phyloP scores from a whole-genome alignment of 129 eudicot species.

The Centaurea solstitialis region DNA sequence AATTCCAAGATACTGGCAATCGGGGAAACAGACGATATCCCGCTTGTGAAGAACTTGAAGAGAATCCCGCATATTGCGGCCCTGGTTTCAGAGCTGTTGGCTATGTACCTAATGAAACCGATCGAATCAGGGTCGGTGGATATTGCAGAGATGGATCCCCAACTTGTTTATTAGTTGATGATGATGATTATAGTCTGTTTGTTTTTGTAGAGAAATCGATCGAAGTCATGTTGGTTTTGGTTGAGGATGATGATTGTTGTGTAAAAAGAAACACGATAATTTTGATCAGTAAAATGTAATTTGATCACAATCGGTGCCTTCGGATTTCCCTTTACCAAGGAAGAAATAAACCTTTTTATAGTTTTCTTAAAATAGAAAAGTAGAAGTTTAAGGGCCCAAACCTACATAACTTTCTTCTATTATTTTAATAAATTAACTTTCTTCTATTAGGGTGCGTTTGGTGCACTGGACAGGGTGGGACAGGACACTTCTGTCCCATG shows the following conservation, averaged over 20 bases:
- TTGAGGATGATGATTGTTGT: constrained; percentile 16
- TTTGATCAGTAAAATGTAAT: constrained; percentile 22
- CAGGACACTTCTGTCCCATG: no score
- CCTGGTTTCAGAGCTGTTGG: constrained; percentile 80
- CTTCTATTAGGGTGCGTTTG: no score
- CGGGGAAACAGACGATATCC: constrained; percentile 67
- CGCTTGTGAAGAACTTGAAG: constrained; percentile 86
- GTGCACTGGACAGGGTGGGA: no score
- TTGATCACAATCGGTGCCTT: constrained; percentile 8
- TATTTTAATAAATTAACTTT: no score
- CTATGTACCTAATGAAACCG: constrained; percentile 94
- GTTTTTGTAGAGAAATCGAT: constrained; percentile 16
- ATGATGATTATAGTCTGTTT: background rate
- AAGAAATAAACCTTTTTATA: no score
- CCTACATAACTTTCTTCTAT: no score
- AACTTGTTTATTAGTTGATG: constrained; percentile 60
- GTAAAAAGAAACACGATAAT: constrained; percentile 28
- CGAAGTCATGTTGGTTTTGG: constrained; percentile 17
- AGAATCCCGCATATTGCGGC: constrained; percentile 90
- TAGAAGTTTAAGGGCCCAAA: no score
- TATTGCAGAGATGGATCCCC: constrained; percentile 85
- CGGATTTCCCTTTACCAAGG: no score
- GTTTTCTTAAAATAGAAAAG: no score
- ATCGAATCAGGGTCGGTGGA: constrained; percentile 95
- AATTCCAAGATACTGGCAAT: constrained; percentile 64